Percentiles rank a stretch among this genome's conserved stretches.
These are phyloP conservation scores for Fusarium siculi DNA, from an alignment of 2,329 filamentous ascomycete species.

Conservation along the genomic window DNA sequence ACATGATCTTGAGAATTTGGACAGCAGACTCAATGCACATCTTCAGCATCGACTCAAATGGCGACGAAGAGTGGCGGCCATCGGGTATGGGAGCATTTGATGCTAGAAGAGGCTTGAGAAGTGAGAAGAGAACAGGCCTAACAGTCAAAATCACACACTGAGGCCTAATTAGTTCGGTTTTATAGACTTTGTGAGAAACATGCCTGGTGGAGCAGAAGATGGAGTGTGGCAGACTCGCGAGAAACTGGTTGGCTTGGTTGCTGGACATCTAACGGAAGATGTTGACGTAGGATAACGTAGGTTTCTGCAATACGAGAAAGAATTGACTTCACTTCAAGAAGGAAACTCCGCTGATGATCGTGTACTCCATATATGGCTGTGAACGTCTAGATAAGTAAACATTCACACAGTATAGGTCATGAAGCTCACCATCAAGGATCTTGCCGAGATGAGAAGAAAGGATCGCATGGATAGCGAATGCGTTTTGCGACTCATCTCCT, in stretches of 20 bases:
- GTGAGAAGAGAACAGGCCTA: constrained; percentile 33
- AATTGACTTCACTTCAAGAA: constrained; percentile 30
- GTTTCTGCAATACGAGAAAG: constrained; percentile 31
- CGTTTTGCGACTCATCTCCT: constrained; percentile 23
- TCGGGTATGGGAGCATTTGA: background rate
- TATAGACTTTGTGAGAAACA: background rate
- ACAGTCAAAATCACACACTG: constrained; percentile 37
- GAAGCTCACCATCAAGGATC: constrained; percentile 32
- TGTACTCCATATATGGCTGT: constrained; percentile 31
- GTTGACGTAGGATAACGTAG: constrained; percentile 18
- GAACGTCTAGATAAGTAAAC: background rate
- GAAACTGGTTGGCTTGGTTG: constrained; percentile 18
- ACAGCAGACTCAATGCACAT: constrained; percentile 37
- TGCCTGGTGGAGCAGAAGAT: constrained; percentile 33
- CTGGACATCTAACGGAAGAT: constrained; percentile 19
- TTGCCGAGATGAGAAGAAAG: constrained; percentile 34
- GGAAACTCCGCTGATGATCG: constrained; percentile 21
- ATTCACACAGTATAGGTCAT: background rate
- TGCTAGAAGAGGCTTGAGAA: constrained; percentile 26
- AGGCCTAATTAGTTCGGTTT: background rate
- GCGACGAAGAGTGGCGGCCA: constrained; percentile 10
- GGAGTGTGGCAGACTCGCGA: constrained; percentile 34
- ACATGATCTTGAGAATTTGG: constrained; percentile 33
- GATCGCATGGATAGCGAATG: constrained; percentile 30
- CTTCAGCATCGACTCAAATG: constrained; percentile 35